A percentile compares a stretch with the other conserved stretches of the same genome.
phyloP scores from a whole-genome alignment of 2,329 filamentous ascomycete genomes.

The Neoarthrinium moseri region DNA sequence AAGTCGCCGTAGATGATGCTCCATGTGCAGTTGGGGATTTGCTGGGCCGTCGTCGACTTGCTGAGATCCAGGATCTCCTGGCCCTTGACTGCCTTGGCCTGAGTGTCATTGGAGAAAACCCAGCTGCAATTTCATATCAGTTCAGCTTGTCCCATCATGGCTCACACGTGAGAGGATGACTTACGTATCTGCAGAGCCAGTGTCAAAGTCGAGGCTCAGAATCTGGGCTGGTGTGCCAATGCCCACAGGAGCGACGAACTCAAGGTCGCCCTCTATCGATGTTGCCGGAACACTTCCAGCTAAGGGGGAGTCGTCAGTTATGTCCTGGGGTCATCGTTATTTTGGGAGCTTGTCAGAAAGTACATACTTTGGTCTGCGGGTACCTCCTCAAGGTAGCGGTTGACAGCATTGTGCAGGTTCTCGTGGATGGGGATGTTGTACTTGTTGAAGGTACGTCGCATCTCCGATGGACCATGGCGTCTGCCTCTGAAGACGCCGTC shows the following conservation, averaged over 20 bases:
- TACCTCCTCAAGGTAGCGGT: slow-evolving; percentile 20
- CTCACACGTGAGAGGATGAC: slow-evolving; percentile 40
- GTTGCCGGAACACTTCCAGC: slow-evolving; percentile 32
- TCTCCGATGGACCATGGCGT: slow-evolving; percentile 23
- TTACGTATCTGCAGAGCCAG: slow-evolving; percentile 61
- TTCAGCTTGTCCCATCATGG: too few species aligned
- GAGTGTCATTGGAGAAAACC: slow-evolving; percentile 51
- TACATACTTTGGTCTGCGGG: slow-evolving; percentile 14
- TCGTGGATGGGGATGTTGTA: slow-evolving; percentile 29
- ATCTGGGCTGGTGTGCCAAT: slow-evolving; percentile 48
- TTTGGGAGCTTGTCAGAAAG: not conserved
- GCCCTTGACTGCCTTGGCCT: slow-evolving; percentile 42
- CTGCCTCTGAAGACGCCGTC: slow-evolving; percentile 6
- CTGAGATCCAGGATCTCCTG: slow-evolving; percentile 41
- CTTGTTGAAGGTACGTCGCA: slow-evolving; percentile 29
- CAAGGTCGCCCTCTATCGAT: slow-evolving; percentile 38
- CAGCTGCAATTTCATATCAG: slow-evolving; percentile 36
- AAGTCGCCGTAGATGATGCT: slow-evolving; percentile 46
- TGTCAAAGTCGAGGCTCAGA: slow-evolving; percentile 50
- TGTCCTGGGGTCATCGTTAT: not conserved
- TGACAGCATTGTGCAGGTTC: slow-evolving; percentile 23
- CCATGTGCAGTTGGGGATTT: slow-evolving; percentile 46
- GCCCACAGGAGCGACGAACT: slow-evolving; percentile 42
- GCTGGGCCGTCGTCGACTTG: slow-evolving; percentile 40
- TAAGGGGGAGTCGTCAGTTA: slow-evolving; percentile 18